These are phyloP conservation scores for Taiozyma sp. DNA, from an alignment of 1,139 yeast species.

Conservation along the genomic window DNA sequence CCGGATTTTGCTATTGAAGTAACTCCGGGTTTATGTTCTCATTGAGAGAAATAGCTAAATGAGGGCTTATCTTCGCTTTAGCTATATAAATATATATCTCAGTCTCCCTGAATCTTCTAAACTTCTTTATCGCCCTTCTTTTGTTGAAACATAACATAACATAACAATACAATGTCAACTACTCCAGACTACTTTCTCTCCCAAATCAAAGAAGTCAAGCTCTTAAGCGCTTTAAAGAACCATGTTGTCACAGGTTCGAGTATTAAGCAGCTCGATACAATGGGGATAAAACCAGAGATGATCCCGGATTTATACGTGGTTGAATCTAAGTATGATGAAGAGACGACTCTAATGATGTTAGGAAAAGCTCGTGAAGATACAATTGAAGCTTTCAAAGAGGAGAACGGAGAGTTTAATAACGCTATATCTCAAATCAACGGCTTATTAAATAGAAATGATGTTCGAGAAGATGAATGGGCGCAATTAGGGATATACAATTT, in stretches of 20 bases:
- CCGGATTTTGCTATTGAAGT: neutral
- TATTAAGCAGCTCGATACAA: neutral
- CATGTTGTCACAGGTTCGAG: neutral
- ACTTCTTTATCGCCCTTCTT: no score
- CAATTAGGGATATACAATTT: neutral
- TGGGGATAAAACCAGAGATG: neutral
- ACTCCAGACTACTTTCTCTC: neutral
- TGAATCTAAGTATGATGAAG: neutral
- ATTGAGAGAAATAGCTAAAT: neutral
- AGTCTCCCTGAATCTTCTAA: no score
- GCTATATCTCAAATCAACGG: neutral
- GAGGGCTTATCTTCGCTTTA: neutral
- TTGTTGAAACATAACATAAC: no score
- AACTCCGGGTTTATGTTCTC: neutral
- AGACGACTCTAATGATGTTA: neutral
- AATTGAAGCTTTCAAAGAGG: neutral
- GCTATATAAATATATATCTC: no score
- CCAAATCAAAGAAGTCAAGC: neutral
- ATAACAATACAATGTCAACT: neutral
- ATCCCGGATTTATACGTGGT: neutral
- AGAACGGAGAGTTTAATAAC: neutral
- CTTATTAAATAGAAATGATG: neutral
- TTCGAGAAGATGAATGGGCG: neutral
- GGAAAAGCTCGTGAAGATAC: neutral
- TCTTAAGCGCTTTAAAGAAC: neutral